Evolutionary conservation across 2,329 filamentous ascomycete genomes (phyloP).

Genomic region (Ascochyta fabae): DNA sequence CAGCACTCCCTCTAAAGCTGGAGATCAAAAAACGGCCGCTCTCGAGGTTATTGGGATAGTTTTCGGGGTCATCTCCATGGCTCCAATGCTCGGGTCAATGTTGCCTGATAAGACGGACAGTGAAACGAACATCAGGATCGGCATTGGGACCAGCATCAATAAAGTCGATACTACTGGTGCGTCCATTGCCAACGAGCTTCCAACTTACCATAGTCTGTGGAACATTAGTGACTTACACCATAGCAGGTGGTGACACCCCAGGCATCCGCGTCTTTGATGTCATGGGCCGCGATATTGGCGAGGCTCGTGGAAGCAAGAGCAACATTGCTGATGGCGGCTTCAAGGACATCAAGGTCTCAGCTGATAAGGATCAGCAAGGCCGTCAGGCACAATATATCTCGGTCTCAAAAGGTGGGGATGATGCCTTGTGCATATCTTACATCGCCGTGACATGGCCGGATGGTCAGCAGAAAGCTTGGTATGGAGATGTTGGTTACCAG

Average conservation of each 20-base stretch:
- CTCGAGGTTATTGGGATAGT: constrained; percentile 5
- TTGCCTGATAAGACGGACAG: constrained; percentile 2
- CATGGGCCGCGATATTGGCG: constrained; percentile 9
- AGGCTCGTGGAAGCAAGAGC: constrained; percentile 8
- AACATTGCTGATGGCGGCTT: constrained; percentile 9
- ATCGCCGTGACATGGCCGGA: constrained; percentile 21
- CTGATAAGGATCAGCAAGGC: not conserved
- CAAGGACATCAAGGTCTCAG: constrained; percentile 6
- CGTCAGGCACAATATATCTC: constrained; percentile 18
- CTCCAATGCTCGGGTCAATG: constrained; percentile 4
- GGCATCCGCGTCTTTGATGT: constrained; percentile 10
- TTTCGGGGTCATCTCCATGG: not conserved
- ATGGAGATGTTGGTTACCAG: constrained; percentile 18
- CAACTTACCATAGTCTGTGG: too few relatives aligned
- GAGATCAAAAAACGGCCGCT: not conserved
- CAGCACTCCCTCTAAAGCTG: not conserved
- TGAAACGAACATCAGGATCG: constrained; percentile 6
- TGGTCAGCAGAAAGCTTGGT: constrained; percentile 19
- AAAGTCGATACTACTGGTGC: constrained; percentile 4
- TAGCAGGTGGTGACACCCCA: constrained; percentile 5
- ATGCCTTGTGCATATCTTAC: constrained; percentile 25
- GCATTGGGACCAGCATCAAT: constrained; percentile 5
- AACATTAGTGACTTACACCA: not conserved
- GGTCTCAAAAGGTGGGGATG: constrained; percentile 12
- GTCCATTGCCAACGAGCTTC: not conserved